A percentile compares a stretch with the other conserved stretches of the same genome.
Conservation (phyloP, 306 rosid genomes). For the Cicer chorassanicum region DNA sequence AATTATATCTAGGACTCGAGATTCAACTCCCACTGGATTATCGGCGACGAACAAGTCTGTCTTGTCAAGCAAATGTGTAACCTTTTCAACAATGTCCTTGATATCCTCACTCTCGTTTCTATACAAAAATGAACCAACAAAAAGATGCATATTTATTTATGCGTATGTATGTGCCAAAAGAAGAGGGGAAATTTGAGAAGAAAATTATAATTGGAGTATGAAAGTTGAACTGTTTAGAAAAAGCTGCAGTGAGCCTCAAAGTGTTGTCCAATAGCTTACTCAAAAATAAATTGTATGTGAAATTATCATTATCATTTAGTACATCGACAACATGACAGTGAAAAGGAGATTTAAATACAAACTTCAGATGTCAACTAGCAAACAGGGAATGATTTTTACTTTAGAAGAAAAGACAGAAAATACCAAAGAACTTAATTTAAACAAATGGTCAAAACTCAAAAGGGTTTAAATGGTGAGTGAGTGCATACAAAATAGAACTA, state of each 20-base stretch:
- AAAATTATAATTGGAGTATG: background rate
- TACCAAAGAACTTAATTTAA: background rate
- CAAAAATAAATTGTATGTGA: too few species aligned
- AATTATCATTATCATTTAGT: too few species aligned
- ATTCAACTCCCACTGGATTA: background rate
- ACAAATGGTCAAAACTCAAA: too few species aligned
- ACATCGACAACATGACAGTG: too few species aligned
- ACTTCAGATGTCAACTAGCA: background rate
- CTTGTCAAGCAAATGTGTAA: slow-evolving; percentile 13
- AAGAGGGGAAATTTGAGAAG: background rate
- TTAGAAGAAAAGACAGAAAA: background rate
- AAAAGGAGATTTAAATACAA: background rate
- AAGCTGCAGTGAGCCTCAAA: background rate
- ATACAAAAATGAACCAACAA: background rate
- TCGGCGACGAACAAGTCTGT: slow-evolving; percentile 18
- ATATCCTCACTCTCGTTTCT: slow-evolving; percentile 13
- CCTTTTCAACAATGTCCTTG: background rate
- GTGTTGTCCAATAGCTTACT: background rate
- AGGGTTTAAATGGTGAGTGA: too few species aligned
- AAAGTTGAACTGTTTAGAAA: background rate
- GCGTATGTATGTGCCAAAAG: background rate
- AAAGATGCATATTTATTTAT: background rate
- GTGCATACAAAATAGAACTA: too few species aligned
- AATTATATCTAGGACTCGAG: slow-evolving; percentile 2
- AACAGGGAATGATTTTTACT: background rate